Base-by-base conservation (phyloP, 805 yeast genomes). In the Ogataea trehalophila region DNA sequence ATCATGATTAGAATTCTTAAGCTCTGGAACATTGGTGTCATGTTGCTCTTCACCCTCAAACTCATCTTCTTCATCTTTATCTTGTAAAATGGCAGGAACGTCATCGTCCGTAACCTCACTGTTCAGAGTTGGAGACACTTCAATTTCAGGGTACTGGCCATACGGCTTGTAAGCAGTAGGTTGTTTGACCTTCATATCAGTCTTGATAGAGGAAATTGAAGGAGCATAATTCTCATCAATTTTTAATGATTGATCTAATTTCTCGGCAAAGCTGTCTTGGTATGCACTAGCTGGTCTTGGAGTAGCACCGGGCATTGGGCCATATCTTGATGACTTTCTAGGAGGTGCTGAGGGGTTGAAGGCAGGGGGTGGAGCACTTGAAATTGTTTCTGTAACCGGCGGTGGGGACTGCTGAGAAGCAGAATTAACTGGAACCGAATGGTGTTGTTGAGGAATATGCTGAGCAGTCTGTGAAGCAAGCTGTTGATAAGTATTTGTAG, bases 91-190 rank as follows among this genome's bases (percentile, higher is more conserved):
- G 4, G 20, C 29, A n/a, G 36, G 26, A 40, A 31, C 33, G n/a
- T 23, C 41, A 15, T 46, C 49, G 15, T 46, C 47, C 33, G 36
- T 17, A 16, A 34, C 39, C 26, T 45, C 44, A 36, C 40, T 45
- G 2, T 50, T 40, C 23, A 41, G 31, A 14, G 43, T 44, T 20
- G 56, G 53, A 8, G 56, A 55, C 5, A 38, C 29, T 26, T 29
- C 36, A 23, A 45, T 31, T 2, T 53, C 44, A 33, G 42, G 38
- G 33, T 38, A 37, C 18, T 20, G 43, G 5, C 42, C 16, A 16
- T 37, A 40, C 5, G 53, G 47, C 34, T 45, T 54, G 34, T 41
- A 44, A 11, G 56, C 56, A 17, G 48, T 37, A 2, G 58, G 58
- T 16, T 55, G 49, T 18, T 47, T 49, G 8, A 53, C 41, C 23